Percentiles rank a stretch among this genome's conserved stretches.
These are phyloP conservation scores for Erodium texanum DNA, from an alignment of 441 rosid genomes.

Conservation along the genomic window DNA sequence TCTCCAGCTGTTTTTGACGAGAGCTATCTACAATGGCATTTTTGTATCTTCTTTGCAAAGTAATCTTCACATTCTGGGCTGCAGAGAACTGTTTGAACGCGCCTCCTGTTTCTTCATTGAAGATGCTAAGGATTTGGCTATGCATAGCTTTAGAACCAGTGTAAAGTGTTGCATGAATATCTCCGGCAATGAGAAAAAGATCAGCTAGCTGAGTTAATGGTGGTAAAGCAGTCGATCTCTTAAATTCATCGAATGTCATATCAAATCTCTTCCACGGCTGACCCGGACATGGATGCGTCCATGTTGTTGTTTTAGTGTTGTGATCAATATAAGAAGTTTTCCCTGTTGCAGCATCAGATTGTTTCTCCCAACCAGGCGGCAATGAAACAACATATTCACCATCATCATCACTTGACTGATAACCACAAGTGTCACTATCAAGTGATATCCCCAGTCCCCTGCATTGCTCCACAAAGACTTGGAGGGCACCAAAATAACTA, in stretches of 20 bases:
- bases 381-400: slow-evolving; percentile 76
- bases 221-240: slow-evolving; percentile 71
- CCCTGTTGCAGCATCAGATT: slow-evolving; percentile 84
- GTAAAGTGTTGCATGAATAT: slow-evolving; percentile 93
- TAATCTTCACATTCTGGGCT: slow-evolving; percentile 87
- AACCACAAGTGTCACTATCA: slow-evolving; percentile 65
- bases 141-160: slow-evolving; percentile 99
- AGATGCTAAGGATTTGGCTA: slow-evolving; percentile 91
- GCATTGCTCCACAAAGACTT: slow-evolving; percentile 94
- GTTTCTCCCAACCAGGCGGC: slow-evolving; percentile 97
- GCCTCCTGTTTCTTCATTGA: slow-evolving; percentile 79
- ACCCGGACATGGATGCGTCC: slow-evolving; percentile 96
- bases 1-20: slow-evolving; percentile 94
- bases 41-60: slow-evolving; percentile 83
- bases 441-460: slow-evolving; percentile 79
- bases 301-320: slow-evolving; percentile 85
- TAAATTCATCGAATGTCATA: slow-evolving; percentile 85
- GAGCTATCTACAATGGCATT: slow-evolving; percentile 87
- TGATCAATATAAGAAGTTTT: slow-evolving; percentile 82
- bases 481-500: slow-evolving; percentile 87
- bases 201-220: slow-evolving; percentile 88
- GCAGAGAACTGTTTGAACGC: slow-evolving; percentile 83
- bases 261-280: slow-evolving; percentile 97
- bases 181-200: slow-evolving; percentile 89
- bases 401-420: slow-evolving; percentile 43